phyloP scores from a whole-genome alignment of 768 basidiomycete species.

The Mycena latifolia region DNA sequence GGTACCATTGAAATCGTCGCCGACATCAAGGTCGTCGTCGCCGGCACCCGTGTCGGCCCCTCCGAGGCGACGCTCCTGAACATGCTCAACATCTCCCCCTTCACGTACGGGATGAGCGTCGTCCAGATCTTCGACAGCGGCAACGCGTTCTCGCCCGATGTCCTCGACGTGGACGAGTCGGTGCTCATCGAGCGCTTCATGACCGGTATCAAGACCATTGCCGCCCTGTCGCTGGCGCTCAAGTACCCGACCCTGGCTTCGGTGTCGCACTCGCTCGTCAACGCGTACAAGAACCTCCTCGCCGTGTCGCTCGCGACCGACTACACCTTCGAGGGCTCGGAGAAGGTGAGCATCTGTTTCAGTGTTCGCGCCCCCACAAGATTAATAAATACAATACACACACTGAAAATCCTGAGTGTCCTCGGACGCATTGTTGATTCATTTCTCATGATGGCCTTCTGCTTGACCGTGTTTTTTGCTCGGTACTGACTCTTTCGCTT shows the following conservation, averaged over 20 bases:
- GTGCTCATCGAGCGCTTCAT: constrained; percentile 94
- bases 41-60: constrained; percentile 92
- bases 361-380: constrained; percentile 39
- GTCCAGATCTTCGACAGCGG: constrained; percentile 97
- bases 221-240: constrained; percentile 94
- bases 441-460: constrained; percentile 46
- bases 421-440: constrained; percentile 53
- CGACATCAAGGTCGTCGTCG: constrained; percentile 95
- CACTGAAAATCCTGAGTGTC: constrained; percentile 92
- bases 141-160: constrained; percentile 89
- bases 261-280: constrained; percentile 94
- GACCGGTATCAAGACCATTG: constrained; percentile 94
- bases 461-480: constrained; percentile 1
- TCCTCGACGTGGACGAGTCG: constrained; percentile 94
- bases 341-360: constrained; percentile 74
- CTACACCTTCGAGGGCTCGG: constrained; percentile 93
- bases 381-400: constrained; percentile 55
- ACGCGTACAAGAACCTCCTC: constrained; percentile 98
- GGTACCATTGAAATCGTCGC: constrained; percentile 99
- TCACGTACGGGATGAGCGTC: constrained; percentile 99
- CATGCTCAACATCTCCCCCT: constrained; percentile 99
- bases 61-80: constrained; percentile 99
- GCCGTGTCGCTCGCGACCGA: constrained; percentile 92
- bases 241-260: constrained; percentile 97
- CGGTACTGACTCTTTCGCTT: constrained; percentile 35